Evolutionary conservation across 192 early-diverging fungal genomes (phyloP), one percentile per base, ranked within the genome.

Genomic region (Dissophora globulifera): DNA sequence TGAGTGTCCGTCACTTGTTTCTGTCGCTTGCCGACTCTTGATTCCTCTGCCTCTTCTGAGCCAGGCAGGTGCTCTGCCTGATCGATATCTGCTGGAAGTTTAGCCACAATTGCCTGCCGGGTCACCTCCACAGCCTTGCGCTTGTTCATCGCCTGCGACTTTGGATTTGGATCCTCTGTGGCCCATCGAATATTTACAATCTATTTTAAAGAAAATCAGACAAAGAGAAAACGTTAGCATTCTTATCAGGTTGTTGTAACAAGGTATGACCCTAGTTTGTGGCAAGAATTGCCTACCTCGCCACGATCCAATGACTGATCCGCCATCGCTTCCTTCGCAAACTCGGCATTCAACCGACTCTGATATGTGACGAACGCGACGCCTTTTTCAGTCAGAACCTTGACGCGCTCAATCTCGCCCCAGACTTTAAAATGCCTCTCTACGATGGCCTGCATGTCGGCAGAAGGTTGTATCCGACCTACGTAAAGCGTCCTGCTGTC

Each of bases 291-390:
- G 3, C 60, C 47, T 57, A 93, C 88, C 68, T 96, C 94, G 43
- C 88, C 86, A 43, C 82, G 78, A 67, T 96, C 93, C 26, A 96
- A 62, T 22, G 88, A 84, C 48, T 96, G 94, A 38, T 87, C 85
- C 49, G 83, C 83, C 94, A 96, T 96, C 8, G 94, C 94, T 67
- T 95, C 94, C 57, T 89, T 91, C 11, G 93, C 94, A 84, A 96
- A 95, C 81, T 96, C 93, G 22, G 94, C 94, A 60, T 83, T 88
- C 30, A 84, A 55, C 30, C 91, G 79, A 35, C 67, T 78, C 58
- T 84, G 82, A 79, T 92, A 96, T 25, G 89, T 89, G 16, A 96
- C 90, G 81, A 94, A 96, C 0, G 93, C 94, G 16, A 94, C 92
- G 8, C 87, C 90, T 50, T 92, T 93, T 25, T 84, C 74, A 23